These are phyloP conservation scores for Galium porrigens DNA, from an alignment of 305 asterid genomes.

Conservation along the genomic window DNA sequence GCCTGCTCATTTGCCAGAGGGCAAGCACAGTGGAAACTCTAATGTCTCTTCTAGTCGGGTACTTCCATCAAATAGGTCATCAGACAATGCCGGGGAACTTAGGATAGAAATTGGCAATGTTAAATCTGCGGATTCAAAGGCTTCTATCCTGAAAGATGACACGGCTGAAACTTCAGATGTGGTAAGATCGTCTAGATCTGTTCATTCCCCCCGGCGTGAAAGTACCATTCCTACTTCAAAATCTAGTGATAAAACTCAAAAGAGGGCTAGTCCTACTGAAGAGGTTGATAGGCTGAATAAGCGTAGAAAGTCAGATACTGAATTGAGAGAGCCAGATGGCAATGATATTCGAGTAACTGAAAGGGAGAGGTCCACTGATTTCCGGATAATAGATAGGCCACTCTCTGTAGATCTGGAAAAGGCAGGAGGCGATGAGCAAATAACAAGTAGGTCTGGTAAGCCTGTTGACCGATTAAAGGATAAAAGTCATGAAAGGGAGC, in stretches of 20 bases:
- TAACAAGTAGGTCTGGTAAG: constrained; percentile 45
- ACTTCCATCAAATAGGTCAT: constrained; percentile 33
- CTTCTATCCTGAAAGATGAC: constrained; percentile 50
- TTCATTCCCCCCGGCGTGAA: constrained; percentile 72
- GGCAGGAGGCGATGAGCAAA: constrained; percentile 50
- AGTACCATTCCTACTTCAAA: constrained; percentile 31
- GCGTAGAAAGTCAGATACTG: constrained; percentile 77
- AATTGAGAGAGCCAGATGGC: constrained; percentile 51
- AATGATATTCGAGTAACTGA: constrained; percentile 52
- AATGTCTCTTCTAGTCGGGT: constrained; percentile 40
- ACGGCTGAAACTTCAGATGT: constrained; percentile 40
- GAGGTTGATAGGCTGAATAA: constrained; percentile 66
- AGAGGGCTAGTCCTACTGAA: constrained; percentile 73
- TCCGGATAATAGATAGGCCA: constrained; percentile 41
- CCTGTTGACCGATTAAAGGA: constrained; percentile 62
- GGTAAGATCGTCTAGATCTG: constrained; percentile 43
- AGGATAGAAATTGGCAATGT: constrained; percentile 36
- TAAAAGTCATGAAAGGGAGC: constrained; percentile 67
- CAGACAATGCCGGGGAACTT: constrained; percentile 39
- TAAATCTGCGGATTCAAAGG: constrained; percentile 45
- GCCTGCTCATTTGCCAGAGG: constrained; percentile 21
- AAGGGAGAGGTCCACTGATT: constrained; percentile 56
- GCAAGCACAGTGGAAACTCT: constrained; percentile 26
- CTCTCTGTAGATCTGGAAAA: constrained; percentile 40
- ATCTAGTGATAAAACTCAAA: constrained; percentile 57